A percentile compares a stretch with the other conserved stretches of the same genome.
phyloP scores from a whole-genome alignment of 306 rosid species.

The Rosa chinensis region DNA sequence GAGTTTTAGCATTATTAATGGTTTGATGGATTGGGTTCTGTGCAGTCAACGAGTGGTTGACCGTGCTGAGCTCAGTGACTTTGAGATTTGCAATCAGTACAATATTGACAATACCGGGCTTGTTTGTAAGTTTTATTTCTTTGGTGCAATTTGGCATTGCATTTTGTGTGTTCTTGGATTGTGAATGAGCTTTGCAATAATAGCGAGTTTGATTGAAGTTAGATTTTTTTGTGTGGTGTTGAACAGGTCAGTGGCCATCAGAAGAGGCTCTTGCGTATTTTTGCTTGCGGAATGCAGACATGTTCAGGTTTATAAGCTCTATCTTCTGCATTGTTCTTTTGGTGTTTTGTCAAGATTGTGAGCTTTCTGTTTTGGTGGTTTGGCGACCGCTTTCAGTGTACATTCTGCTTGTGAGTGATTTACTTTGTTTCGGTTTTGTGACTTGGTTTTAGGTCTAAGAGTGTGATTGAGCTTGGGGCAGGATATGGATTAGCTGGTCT shows the following conservation, averaged over 20 bases:
- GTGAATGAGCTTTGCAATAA: neutral
- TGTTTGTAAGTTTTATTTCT: constrained; percentile 61
- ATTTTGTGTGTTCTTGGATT: neutral
- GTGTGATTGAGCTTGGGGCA: constrained; percentile 90
- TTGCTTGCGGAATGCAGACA: constrained; percentile 59
- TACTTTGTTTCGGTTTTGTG: constrained; percentile 17
- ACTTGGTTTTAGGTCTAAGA: constrained; percentile 57
- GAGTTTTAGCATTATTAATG: neutral
- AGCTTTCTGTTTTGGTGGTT: constrained; percentile 4
- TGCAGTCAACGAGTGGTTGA: constrained; percentile 75
- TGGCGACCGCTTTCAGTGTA: constrained; percentile 14
- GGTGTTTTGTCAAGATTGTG: constrained; percentile 9
- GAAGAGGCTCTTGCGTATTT: constrained; percentile 93
- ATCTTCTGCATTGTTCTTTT: constrained; percentile 14
- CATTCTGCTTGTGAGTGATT: constrained; percentile 11
- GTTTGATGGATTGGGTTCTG: constrained; percentile 5
- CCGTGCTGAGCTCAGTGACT: constrained; percentile 62
- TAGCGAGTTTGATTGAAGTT: neutral
- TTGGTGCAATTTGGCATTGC: neutral
- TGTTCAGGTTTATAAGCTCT: constrained; percentile 57
- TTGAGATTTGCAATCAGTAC: constrained; percentile 71
- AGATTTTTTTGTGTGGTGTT: constrained; percentile 8
- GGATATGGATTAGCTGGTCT: constrained; percentile 96
- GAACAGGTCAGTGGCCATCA: constrained; percentile 95
- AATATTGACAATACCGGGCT: constrained; percentile 93